Conservation (phyloP, 2,329 filamentous ascomycete genomes). For the Magnaporthales sp. region DNA sequence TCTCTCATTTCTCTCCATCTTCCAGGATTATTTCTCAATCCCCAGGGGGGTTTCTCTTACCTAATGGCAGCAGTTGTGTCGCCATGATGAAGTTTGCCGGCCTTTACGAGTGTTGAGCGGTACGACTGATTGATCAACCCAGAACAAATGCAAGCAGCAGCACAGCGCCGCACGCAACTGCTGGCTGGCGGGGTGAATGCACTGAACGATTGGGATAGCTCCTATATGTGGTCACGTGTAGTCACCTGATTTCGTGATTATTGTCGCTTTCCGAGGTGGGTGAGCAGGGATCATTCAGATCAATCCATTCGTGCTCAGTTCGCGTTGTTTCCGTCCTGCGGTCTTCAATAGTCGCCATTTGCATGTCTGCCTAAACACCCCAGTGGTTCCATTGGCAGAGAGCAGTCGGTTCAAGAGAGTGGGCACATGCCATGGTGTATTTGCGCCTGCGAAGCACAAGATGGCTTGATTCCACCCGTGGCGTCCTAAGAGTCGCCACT, state of each 20-base stretch:
- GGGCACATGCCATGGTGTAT: background rate
- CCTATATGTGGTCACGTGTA: background rate
- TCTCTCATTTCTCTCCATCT: background rate
- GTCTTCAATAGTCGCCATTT: background rate
- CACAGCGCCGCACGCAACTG: background rate
- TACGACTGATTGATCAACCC: background rate
- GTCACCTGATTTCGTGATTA: background rate
- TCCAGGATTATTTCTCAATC: background rate
- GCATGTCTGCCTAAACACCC: background rate
- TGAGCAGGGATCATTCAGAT: background rate
- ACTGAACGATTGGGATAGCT: background rate
- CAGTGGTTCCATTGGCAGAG: background rate
- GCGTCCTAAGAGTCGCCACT: background rate
- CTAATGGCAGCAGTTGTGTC: constrained; percentile 65
- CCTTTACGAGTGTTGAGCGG: background rate
- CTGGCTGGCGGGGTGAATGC: background rate
- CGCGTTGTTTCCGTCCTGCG: background rate
- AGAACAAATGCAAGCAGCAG: background rate
- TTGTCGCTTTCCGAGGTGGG: background rate
- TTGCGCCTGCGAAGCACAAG: background rate
- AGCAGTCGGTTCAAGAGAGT: background rate
- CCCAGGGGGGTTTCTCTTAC: constrained; percentile 31
- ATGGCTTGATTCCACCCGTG: constrained; percentile 1
- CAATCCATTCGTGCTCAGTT: background rate
- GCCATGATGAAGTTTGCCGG: constrained; percentile 40